Conservation (phyloP, 805 yeast genomes). For the Alloascoidea africana region DNA sequence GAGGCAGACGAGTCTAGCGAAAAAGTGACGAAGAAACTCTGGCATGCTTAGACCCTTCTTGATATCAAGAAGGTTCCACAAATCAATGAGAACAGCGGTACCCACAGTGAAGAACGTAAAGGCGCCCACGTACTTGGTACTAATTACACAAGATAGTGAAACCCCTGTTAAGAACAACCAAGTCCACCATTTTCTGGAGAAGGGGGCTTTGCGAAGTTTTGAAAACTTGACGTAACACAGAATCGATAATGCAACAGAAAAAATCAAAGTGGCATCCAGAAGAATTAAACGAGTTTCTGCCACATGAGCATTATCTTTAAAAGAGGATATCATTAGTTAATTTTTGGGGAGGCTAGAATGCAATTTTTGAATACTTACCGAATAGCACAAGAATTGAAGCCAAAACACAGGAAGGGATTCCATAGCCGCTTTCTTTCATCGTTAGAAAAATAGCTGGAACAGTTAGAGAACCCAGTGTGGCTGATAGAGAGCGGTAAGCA, state of each 20-base stretch:
- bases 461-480: slow-evolving; percentile 67
- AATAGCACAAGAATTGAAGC: slow-evolving; percentile 65
- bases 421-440: slow-evolving; percentile 71
- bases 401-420: slow-evolving; percentile 64
- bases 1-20: slow-evolving; percentile 56
- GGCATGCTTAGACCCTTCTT: slow-evolving; percentile 45
- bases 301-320: slow-evolving; percentile 60
- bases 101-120: slow-evolving; percentile 86
- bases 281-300: slow-evolving; percentile 83
- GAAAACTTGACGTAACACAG: slow-evolving; percentile 70
- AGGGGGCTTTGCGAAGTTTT: slow-evolving; percentile 52
- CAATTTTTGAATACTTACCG: too few relatives aligned
- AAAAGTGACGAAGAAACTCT: slow-evolving; percentile 51
- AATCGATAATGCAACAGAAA: slow-evolving; percentile 71
- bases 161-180: slow-evolving; percentile 84
- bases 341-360: too few relatives aligned
- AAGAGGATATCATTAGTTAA: neutral
- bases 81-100: slow-evolving; percentile 65
- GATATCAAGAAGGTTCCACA: slow-evolving; percentile 77
- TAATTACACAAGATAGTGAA: slow-evolving; percentile 77
- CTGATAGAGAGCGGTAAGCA: slow-evolving; percentile 67
- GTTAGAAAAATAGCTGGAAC: slow-evolving; percentile 77
- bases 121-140: slow-evolving; percentile 93
- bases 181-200: slow-evolving; percentile 61
- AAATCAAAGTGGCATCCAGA: slow-evolving; percentile 77